Conservation (phyloP, 345 rosid genomes). For the Brassica nigra region DNA sequence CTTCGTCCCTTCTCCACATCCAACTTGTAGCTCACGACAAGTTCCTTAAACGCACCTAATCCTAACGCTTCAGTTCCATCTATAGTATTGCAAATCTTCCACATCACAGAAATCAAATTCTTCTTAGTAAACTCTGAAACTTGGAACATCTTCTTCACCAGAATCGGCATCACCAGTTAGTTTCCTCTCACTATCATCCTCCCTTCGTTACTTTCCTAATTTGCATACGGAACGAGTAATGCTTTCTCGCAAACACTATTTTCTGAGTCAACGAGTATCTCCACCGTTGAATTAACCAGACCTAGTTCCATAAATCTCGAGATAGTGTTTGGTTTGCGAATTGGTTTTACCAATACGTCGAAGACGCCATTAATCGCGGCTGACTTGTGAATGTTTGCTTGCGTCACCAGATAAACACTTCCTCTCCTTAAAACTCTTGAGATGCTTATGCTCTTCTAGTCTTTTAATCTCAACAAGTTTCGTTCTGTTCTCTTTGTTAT, state of each 20-base stretch:
- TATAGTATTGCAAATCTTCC: conserved; percentile 62
- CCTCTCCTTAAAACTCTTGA: conserved; percentile 85
- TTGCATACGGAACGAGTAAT: conserved; percentile 54
- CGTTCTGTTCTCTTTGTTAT: conserved; percentile 72
- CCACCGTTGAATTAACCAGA: conserved; percentile 52
- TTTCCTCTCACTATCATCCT: conserved; percentile 41
- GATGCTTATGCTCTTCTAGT: conserved; percentile 74
- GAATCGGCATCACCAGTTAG: conserved; percentile 54
- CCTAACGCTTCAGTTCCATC: conserved; percentile 55
- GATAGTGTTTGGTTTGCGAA: conserved; percentile 40
- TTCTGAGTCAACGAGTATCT: conserved; percentile 59
- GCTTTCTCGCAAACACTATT: conserved; percentile 64
- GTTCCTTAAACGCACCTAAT: conserved; percentile 79
- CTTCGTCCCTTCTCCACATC: conserved; percentile 61
- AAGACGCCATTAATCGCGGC: conserved; percentile 50
- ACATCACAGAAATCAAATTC: conserved; percentile 56
- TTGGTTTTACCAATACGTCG: conserved; percentile 55
- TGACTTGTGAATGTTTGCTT: conserved; percentile 38
- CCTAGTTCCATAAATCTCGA: conserved; percentile 51
- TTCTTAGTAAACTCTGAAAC: conserved; percentile 42
- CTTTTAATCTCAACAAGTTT: conserved; percentile 64
- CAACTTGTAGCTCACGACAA: conserved; percentile 71
- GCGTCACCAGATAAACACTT: conserved; percentile 53
- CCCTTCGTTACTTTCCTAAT: conserved; percentile 50
- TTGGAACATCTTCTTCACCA: conserved; percentile 54